phyloP scores from a whole-genome alignment of 2,329 filamentous ascomycete species.

The Penicillium sp. region DNA sequence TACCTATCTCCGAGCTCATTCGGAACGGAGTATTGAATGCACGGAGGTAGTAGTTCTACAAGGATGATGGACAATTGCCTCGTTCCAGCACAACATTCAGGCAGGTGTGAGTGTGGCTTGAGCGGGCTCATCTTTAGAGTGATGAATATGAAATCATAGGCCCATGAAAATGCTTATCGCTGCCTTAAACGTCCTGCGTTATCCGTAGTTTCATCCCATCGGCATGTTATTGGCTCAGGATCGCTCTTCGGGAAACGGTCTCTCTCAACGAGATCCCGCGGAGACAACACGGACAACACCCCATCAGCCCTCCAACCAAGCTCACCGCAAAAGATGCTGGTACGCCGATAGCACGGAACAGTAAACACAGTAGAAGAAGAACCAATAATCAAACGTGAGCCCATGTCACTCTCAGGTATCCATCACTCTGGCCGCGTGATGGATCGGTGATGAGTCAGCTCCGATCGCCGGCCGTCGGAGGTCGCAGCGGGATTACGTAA shows the following conservation, averaged over 20 bases:
- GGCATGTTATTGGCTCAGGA: constrained; percentile 19
- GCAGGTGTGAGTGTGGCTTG: not conserved
- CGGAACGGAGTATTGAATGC: not conserved
- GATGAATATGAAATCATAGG: not conserved
- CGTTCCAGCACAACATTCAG: not conserved
- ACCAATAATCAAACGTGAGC: not conserved
- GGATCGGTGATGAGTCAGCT: constrained; percentile 20
- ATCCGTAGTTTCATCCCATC: constrained; percentile 28
- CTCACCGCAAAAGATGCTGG: constrained; percentile 16
- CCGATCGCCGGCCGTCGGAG: constrained; percentile 22
- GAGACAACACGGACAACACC: constrained; percentile 25
- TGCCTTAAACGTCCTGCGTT: not conserved
- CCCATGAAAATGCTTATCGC: constrained; percentile 2
- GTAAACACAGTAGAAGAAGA: not conserved
- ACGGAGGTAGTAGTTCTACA: not conserved
- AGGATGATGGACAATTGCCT: not conserved
- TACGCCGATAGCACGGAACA: constrained; percentile 18
- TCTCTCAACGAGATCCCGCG: constrained; percentile 18
- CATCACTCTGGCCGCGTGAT: not conserved
- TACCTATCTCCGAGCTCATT: constrained; percentile 9
- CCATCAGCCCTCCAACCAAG: constrained; percentile 9
- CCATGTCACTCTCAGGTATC: not conserved
- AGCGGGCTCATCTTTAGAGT: too few relatives aligned
- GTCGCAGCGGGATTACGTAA: constrained; percentile 18
- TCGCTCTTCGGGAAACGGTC: constrained; percentile 19